phyloP scores from a whole-genome alignment of 768 basidiomycete genomes.

The Boletus eberwhitei region DNA sequence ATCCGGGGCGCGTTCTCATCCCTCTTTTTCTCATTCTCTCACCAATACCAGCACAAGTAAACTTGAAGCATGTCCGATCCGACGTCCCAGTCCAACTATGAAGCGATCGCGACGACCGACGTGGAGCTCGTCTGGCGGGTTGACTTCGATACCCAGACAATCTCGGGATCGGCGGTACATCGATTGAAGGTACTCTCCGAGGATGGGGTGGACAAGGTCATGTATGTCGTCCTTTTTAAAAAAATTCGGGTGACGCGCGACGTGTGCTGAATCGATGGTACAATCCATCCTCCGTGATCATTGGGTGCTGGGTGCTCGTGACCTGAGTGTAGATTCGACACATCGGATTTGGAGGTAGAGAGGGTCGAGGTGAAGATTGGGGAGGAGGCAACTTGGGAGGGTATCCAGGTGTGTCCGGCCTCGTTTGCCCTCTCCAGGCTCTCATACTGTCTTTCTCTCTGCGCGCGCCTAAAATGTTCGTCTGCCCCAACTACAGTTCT shows the following conservation, averaged over 20 bases:
- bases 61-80: conserved; percentile 42
- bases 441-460: not conserved
- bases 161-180: conserved; percentile 68
- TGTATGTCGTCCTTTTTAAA: conserved; percentile 53
- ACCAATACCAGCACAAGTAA: not conserved
- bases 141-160: conserved; percentile 60
- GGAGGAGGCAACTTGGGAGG: conserved; percentile 43
- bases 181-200: conserved; percentile 48
- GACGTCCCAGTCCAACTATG: conserved; percentile 80
- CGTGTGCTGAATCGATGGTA: too few relatives aligned
- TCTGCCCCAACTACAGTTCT: conserved; percentile 40
- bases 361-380: conserved; percentile 40
- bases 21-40: not conserved
- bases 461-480: not conserved
- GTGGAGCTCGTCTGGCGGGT: conserved; percentile 75
- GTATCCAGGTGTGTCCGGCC: conserved; percentile 40
- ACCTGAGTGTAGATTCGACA: conserved; percentile 58
- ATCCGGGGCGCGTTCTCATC: not conserved
- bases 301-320: too few relatives aligned
- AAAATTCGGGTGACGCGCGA: too few relatives aligned
- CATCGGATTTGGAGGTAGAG: conserved; percentile 60
- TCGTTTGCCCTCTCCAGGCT: too few relatives aligned
- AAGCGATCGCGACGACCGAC: conserved; percentile 60
- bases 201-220: conserved; percentile 51
- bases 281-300: too few relatives aligned